These are phyloP conservation scores for Ceratobasidium sp. DNA, from an alignment of 1,284 basidiomycete species.

Conservation along the genomic window DNA sequence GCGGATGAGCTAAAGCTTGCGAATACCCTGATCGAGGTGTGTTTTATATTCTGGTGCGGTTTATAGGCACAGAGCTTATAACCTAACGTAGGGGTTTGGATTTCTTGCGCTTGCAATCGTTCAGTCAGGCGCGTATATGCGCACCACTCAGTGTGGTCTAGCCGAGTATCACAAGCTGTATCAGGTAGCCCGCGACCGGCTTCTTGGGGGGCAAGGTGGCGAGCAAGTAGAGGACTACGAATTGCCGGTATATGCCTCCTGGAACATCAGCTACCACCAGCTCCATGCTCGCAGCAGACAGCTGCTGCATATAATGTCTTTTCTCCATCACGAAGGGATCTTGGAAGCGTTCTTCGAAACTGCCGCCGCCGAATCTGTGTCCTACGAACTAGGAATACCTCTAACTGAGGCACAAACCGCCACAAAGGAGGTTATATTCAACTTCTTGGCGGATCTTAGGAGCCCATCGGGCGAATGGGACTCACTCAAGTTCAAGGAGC, in stretches of 20 bases:
- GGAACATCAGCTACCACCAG: slow-evolving; percentile 20
- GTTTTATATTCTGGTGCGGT: not conserved
- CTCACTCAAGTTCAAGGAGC: too few species aligned
- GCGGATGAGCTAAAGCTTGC: not conserved
- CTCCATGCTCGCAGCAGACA: not conserved
- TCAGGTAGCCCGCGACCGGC: not conserved
- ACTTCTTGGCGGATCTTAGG: too few species aligned
- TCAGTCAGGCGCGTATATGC: slow-evolving; percentile 34
- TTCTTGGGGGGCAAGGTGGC: not conserved
- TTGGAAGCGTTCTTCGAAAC: not conserved
- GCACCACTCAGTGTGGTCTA: not conserved
- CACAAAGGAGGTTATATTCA: too few species aligned
- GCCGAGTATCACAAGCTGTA: too few species aligned
- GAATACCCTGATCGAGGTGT: not conserved
- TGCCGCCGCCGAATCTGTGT: not conserved
- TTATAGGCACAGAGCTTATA: too few species aligned
- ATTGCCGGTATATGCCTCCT: slow-evolving; percentile 13
- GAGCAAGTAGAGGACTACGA: not conserved
- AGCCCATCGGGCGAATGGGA: too few species aligned
- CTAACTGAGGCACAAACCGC: not conserved
- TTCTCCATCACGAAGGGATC: slow-evolving; percentile 14
- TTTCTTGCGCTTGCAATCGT: slow-evolving; percentile 26
- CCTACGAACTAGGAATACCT: not conserved
- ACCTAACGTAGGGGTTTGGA: slow-evolving; percentile 7
- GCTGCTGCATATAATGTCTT: slow-evolving; percentile 16